Conservation (phyloP, 2,329 filamentous ascomycete genomes). For the Fonsecaea pugnacius region DNA sequence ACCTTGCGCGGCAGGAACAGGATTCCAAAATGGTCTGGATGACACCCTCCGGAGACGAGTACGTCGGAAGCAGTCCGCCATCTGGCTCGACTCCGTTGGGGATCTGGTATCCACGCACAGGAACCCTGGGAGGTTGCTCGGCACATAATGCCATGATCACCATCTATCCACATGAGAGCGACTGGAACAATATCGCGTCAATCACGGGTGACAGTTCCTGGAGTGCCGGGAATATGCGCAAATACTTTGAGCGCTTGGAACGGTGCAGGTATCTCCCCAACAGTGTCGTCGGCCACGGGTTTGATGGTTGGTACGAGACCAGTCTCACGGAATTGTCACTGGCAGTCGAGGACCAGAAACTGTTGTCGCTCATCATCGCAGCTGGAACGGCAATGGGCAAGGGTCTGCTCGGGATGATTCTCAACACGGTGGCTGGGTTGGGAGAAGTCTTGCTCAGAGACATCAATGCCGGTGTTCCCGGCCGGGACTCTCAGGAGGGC, state of each 20-base stretch:
- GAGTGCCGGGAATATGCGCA: slow-evolving; percentile 62
- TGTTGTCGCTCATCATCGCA: slow-evolving; percentile 58
- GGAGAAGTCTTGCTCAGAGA: slow-evolving; percentile 55
- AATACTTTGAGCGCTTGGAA: slow-evolving; percentile 61
- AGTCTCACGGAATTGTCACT: slow-evolving; percentile 57
- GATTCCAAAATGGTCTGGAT: slow-evolving; percentile 48
- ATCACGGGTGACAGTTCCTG: slow-evolving; percentile 66
- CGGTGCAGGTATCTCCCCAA: slow-evolving; percentile 57
- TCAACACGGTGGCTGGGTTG: slow-evolving; percentile 51
- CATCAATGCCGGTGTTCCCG: slow-evolving; percentile 53
- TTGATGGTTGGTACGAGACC: slow-evolving; percentile 61
- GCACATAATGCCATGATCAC: slow-evolving; percentile 66
- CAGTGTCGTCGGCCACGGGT: slow-evolving; percentile 57
- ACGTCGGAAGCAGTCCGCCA: slow-evolving; percentile 60
- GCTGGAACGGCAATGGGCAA: slow-evolving; percentile 59
- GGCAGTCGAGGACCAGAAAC: slow-evolving; percentile 57
- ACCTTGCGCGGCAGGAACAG: slow-evolving; percentile 40
- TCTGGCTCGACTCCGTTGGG: slow-evolving; percentile 58
- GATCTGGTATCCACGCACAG: slow-evolving; percentile 62
- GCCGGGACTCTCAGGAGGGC: slow-evolving; percentile 54
- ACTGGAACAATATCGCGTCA: slow-evolving; percentile 62
- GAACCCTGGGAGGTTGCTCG: slow-evolving; percentile 62
- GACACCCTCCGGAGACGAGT: slow-evolving; percentile 55
- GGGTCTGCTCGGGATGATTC: slow-evolving; percentile 44
- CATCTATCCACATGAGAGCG: slow-evolving; percentile 62